Conservation (phyloP, 768 basidiomycete genomes). For the Rhodotorula sphaerocarpa region DNA sequence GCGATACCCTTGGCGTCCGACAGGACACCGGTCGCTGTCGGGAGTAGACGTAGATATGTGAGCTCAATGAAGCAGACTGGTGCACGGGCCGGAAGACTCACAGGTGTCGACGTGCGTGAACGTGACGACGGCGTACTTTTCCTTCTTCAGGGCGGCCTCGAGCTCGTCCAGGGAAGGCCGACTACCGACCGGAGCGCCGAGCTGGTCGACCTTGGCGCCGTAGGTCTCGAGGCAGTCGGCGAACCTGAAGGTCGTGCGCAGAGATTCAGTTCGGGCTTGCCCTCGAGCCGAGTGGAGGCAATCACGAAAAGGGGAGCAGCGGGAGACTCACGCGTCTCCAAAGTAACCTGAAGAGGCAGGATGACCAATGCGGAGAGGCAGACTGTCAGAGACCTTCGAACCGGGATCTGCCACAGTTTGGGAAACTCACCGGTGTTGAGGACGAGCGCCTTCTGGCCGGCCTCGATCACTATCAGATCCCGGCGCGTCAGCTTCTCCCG, state of each 20-base stretch:
- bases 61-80: constrained; percentile 25
- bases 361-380: too few species aligned
- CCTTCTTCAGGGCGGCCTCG: constrained; percentile 61
- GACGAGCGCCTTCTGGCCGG: constrained; percentile 68
- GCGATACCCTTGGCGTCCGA: constrained; percentile 72
- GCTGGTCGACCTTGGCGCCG: constrained; percentile 74
- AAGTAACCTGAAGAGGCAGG: constrained; percentile 97
- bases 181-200: constrained; percentile 76
- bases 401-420: too few species aligned
- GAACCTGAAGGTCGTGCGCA: constrained; percentile 5
- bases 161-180: constrained; percentile 57
- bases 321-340: constrained; percentile 75
- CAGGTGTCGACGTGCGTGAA: constrained; percentile 93
- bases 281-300: too few species aligned
- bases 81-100: background rate
- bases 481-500: background rate
- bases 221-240: constrained; percentile 59
- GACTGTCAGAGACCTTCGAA: too few species aligned
- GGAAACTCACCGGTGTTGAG: constrained; percentile 50
- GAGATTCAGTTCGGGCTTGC: constrained; percentile 1
- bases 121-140: constrained; percentile 79
- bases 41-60: background rate
- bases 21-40: constrained; percentile 58
- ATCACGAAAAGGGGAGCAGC: constrained; percentile 37
- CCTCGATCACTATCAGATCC: constrained; percentile 51